A percentile compares a stretch with the other conserved stretches of the same genome.
Evolutionary conservation across 1,284 basidiomycete species (phyloP).

Genomic region (Puccinia novopanici): DNA sequence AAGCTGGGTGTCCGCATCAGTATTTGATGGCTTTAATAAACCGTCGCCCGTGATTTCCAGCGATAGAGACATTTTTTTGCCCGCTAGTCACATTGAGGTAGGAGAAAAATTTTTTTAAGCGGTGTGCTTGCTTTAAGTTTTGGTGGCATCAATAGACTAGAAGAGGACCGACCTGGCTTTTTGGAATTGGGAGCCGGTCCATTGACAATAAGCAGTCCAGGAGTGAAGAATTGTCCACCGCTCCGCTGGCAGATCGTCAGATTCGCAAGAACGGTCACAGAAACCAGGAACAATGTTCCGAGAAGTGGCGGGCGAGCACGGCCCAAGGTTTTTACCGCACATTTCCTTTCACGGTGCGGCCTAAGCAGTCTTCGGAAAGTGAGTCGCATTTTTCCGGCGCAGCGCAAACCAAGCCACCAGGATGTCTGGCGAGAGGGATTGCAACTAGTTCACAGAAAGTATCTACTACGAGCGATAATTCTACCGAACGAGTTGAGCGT

Average conservation of each 20-base stretch:
- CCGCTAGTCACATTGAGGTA: slow-evolving; percentile 20
- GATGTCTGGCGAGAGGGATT: background rate
- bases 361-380: background rate
- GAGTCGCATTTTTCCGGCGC: background rate
- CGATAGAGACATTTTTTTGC: slow-evolving; percentile 22
- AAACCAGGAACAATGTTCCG: background rate
- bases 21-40: slow-evolving; percentile 19
- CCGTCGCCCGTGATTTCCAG: slow-evolving; percentile 42
- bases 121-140: background rate
- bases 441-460: background rate
- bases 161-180: slow-evolving; percentile 24
- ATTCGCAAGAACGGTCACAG: slow-evolving; percentile 8
- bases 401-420: background rate
- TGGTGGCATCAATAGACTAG: background rate
- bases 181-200: slow-evolving; percentile 26
- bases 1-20: slow-evolving; percentile 31
- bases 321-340: background rate
- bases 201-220: slow-evolving; percentile 36
- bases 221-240: slow-evolving; percentile 41
- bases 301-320: slow-evolving; percentile 1
- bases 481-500: background rate
- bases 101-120: background rate
- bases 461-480: background rate
- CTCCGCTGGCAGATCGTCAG: slow-evolving; percentile 20
- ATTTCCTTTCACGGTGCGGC: background rate